Evolutionary conservation across 176 grass and related monocot species (phyloP), one percentile per base, ranked within the genome.

Genomic region (Oryza coarctata): DNA sequence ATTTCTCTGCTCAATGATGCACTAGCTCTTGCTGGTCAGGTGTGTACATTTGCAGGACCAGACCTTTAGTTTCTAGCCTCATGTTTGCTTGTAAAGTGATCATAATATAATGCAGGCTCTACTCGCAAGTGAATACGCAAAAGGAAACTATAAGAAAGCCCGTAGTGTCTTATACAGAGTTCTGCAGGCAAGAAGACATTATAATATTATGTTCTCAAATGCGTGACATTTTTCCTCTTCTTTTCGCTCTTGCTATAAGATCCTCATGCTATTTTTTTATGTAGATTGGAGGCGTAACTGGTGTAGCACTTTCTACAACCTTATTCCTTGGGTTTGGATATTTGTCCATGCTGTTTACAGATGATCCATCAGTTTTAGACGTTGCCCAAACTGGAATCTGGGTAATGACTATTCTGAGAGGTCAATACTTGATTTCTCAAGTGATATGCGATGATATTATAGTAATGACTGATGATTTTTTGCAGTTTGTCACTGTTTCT

Each of bases 21-120:
- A 27, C 78, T 97, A 63, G 95, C 95, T 17, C 86, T 97, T 70
- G 92, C 95, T 85, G 95, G 92, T 76, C 95, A 97, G 95, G 95
- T 97, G n/a, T 72, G 83, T 83, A 30, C 70, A 72, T 60, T 70
- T 44, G 57, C 3, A 41, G 25, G 65, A 62, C 39, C 13, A 36
- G 4, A 10, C 26, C 9, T 71, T 76, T 83, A 22, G 35, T 63
- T 3, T 40, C n/a, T 57, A 68, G 13, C 7, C 7, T 32, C 4
- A 9, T 71, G 28, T 72, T 4, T 87, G 5, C 35, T 32, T 76
- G 4, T 92, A 77, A 92, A 25, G 17, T 74, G 32, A 76, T 4
- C 23, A 6, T 75, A 33, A 66, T 23, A 68, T 75, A 35, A 72
- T 44, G 67, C 77, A 98, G 95, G 90, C 92, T 89, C 75, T 98